Base-by-base conservation (phyloP, 2,329 filamentous ascomycete species). In the Hawksworthiomyces lignivorus region DNA sequence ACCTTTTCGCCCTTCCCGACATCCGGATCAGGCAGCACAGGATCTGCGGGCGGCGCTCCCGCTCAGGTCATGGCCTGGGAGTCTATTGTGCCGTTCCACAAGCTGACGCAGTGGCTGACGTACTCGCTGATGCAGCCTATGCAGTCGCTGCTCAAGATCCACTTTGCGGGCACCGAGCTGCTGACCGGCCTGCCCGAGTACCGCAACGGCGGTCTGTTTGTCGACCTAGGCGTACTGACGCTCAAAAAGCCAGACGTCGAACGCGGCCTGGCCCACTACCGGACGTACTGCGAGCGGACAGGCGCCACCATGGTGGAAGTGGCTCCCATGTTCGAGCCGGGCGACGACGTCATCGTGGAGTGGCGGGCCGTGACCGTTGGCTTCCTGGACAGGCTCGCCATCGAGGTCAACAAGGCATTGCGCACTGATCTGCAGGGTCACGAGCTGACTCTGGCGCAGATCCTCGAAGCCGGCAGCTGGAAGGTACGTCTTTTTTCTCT, bases 401-500 rank as follows among this genome's bases (percentile, higher is more conserved):
- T 48, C 2, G 69, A 73, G 36, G 69, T 79, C 27, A 69, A 73
- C 51, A 87, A 86, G 59, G 62, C 69, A 30, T 65, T 96, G 36
- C 78, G 76, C 43, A 56, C 54, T 3, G 73, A 78, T 41, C 64
- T 96, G 30, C 72, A 70, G 7, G 87, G 84, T 4, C 68, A 77
- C 28, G 79, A 90, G 51, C 65, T 98, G 59, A 85, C 70, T 30
- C 64, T 97, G 52, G 80, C 89, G 6, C 92, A 98, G 61, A 79
- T 98, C 68, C 72, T 98, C 15, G 92, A 97, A 63, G 92, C 90
- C 12, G 92, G 92, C 39, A 94, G 87, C 58, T 98, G 92, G 90
- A 97, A 97, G 84, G 89, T 92, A 17, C 21, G 18, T 29, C 22
- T 29, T 14, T 19, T 5, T 35, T 3, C 3, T 18, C 32, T 7